These are phyloP conservation scores for Hyaloscypha hepaticicola DNA, from an alignment of 495 filamentous ascomycete species.

Conservation along the genomic window DNA sequence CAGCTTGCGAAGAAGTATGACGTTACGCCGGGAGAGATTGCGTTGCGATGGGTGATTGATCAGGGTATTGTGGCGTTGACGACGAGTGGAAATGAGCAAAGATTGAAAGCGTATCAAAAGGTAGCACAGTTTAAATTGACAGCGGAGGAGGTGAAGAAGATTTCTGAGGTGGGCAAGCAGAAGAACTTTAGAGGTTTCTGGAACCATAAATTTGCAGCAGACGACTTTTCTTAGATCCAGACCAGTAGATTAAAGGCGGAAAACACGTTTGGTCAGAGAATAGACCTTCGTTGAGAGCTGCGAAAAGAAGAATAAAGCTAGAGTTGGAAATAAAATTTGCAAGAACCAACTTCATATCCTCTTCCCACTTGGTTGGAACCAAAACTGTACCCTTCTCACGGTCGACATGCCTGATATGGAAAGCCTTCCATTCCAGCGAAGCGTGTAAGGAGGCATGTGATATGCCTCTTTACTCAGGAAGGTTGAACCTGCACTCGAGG, in stretches of 20 bases:
- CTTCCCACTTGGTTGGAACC: too few relatives aligned
- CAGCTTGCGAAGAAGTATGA: constrained; percentile 73
- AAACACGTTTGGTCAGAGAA: too few relatives aligned
- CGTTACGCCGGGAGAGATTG: constrained; percentile 67
- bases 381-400: too few relatives aligned
- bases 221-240: constrained; percentile 50
- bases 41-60: constrained; percentile 76
- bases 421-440: too few relatives aligned
- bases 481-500: too few relatives aligned
- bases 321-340: too few relatives aligned
- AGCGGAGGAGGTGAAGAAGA: constrained; percentile 65
- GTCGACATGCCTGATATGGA: too few relatives aligned
- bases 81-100: constrained; percentile 70
- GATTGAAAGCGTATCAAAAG: constrained; percentile 61
- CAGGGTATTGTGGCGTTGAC: constrained; percentile 76
- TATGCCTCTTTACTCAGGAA: too few relatives aligned
- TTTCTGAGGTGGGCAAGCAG: constrained; percentile 57
- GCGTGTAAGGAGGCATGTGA: too few relatives aligned
- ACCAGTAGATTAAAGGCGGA: neutral
- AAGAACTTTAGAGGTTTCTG: constrained; percentile 73
- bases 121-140: constrained; percentile 68
- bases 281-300: too few relatives aligned
- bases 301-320: too few relatives aligned
- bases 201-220: constrained; percentile 54
- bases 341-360: too few relatives aligned